Conservation (phyloP, 225 moss, liverwort and hornwort species). For the Pseudisothecium myosuroides region DNA sequence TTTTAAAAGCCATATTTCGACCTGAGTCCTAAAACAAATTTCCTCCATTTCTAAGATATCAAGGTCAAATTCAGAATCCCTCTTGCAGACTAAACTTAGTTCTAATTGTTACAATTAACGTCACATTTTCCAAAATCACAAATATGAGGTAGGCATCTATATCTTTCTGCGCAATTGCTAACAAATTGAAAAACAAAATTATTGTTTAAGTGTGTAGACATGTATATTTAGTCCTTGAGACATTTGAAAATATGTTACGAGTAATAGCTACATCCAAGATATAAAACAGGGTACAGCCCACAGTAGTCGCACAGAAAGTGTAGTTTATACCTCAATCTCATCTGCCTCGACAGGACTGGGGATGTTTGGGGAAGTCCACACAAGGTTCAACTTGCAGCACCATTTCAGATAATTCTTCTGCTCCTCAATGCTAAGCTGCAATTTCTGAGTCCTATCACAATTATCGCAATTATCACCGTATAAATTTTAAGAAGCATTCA, state of each 20-base stretch:
- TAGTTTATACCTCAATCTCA: slow-evolving; percentile 27
- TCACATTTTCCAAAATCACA: not conserved
- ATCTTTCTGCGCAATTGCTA: not conserved
- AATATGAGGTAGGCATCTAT: not conserved
- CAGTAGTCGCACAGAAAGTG: not conserved
- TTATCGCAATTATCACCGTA: not conserved
- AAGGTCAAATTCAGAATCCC: not conserved
- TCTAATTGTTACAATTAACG: not conserved
- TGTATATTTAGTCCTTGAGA: too few relatives aligned
- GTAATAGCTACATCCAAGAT: not conserved
- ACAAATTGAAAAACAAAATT: not conserved
- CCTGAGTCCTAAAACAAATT: not conserved
- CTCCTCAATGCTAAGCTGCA: slow-evolving; percentile 8
- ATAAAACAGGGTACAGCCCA: not conserved
- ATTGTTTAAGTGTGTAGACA: not conserved
- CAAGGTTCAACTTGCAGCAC: slow-evolving; percentile 59
- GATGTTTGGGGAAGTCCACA: slow-evolving; percentile 63
- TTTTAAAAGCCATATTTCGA: not conserved
- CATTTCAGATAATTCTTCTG: slow-evolving; percentile 19
- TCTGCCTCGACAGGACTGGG: slow-evolving; percentile 37
- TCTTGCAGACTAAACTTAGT: not conserved
- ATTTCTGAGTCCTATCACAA: not conserved
- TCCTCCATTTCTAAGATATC: not conserved
- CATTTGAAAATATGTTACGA: not conserved
- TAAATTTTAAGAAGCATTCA: not conserved